Percentiles rank a stretch among this genome's conserved stretches.
phyloP scores from a whole-genome alignment of 106 monocot species.

The Allium cepa region DNA sequence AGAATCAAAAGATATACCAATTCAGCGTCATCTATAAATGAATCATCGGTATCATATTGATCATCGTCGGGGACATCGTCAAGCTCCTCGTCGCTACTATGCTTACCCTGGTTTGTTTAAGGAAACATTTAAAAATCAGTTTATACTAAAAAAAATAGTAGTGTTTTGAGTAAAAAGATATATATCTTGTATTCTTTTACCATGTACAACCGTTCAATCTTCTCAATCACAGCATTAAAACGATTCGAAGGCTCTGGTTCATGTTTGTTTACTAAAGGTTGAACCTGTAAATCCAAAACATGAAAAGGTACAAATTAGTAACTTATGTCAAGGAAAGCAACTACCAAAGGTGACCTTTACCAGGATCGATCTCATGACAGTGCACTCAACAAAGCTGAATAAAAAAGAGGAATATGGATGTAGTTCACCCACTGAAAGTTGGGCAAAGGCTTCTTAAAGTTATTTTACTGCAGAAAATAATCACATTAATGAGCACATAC shows the following conservation, averaged over 20 bases:
- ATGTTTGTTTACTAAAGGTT: constrained; percentile 46
- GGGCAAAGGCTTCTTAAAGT: too few species aligned
- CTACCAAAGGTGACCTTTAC: too few species aligned
- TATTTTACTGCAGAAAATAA: too few species aligned
- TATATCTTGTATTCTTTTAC: constrained; percentile 22
- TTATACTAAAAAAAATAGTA: neutral
- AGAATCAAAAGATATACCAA: constrained; percentile 44
- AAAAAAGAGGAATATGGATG: too few species aligned
- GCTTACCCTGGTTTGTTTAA: constrained; percentile 50
- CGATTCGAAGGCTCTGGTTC: constrained; percentile 65
- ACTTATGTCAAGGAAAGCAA: too few species aligned
- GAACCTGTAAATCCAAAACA: constrained; percentile 17
- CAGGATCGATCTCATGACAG: too few species aligned
- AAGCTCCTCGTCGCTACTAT: constrained; percentile 91
- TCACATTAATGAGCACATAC: too few species aligned
- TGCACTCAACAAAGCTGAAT: too few species aligned
- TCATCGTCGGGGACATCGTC: constrained; percentile 85
- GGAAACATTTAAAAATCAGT: neutral
- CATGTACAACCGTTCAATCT: constrained; percentile 95
- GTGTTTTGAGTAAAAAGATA: neutral
- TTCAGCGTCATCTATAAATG: constrained; percentile 96
- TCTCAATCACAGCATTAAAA: constrained; percentile 96
- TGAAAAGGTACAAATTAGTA: neutral
- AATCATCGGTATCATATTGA: constrained; percentile 98
- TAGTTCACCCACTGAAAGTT: too few species aligned